Conservation (phyloP, 2,329 filamentous ascomycete genomes). For the Leptographium wingfieldii region DNA sequence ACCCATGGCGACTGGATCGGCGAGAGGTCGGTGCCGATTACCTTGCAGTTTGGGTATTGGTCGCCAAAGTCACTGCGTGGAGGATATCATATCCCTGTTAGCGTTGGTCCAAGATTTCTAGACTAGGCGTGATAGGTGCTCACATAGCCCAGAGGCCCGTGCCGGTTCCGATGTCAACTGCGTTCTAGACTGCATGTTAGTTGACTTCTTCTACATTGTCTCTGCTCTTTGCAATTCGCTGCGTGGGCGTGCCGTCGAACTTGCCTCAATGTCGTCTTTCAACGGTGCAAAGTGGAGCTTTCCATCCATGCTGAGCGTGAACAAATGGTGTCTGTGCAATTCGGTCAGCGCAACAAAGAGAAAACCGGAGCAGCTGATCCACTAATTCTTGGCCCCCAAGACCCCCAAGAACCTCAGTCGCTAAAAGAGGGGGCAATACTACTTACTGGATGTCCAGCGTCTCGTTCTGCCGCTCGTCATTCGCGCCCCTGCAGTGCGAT, state of each 20-base stretch:
- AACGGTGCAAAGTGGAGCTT: constrained; percentile 17
- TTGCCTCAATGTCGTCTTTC: constrained; percentile 7
- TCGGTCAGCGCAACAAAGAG: too few relatives aligned
- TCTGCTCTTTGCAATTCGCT: too few relatives aligned
- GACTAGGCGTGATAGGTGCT: background rate
- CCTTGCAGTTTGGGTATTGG: constrained; percentile 29
- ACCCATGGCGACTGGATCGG: constrained; percentile 45
- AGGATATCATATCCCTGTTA: too few relatives aligned
- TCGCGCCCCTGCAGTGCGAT: constrained; percentile 10
- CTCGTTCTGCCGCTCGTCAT: constrained; percentile 20
- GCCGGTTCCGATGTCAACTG: constrained; percentile 35
- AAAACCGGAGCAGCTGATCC: too few relatives aligned
- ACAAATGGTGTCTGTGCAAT: constrained; percentile 14
- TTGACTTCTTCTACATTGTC: background rate
- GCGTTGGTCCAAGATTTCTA: background rate
- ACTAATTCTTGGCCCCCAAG: too few relatives aligned
- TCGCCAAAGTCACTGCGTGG: constrained; percentile 32
- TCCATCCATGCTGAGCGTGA: constrained; percentile 14
- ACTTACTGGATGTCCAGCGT: constrained; percentile 19
- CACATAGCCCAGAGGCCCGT: constrained; percentile 33
- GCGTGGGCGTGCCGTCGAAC: background rate
- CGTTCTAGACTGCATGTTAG: background rate
- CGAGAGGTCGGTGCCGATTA: constrained; percentile 40
- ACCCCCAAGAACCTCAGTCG: too few relatives aligned
- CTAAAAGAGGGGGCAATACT: too few relatives aligned